phyloP scores from a whole-genome alignment of 371 early-diverging fungal species.

The Phascolomyces articulosus region DNA sequence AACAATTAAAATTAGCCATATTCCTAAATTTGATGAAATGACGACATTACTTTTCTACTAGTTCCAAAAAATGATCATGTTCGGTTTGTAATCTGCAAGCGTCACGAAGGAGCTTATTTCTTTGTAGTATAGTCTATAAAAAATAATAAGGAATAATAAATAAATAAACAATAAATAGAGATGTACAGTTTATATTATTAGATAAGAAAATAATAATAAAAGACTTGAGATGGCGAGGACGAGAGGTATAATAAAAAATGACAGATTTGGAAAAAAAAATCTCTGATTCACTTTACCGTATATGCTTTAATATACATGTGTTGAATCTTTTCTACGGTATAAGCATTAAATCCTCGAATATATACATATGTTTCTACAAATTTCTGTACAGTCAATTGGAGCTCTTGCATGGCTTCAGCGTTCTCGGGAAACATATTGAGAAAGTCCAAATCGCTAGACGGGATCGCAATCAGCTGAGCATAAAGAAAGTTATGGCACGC shows the following conservation, averaged over 20 bases:
- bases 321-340: conserved; percentile 62
- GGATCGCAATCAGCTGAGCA: conserved; percentile 10
- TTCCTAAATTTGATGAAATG: not conserved
- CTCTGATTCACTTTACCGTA: too few species aligned
- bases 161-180: not conserved
- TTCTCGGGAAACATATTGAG: conserved; percentile 58
- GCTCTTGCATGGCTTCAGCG: conserved; percentile 49
- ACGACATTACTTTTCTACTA: conserved; percentile 60
- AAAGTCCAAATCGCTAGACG: conserved; percentile 61
- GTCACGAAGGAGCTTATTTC: conserved; percentile 39
- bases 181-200: too few species aligned
- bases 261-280: too few species aligned
- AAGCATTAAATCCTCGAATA: conserved; percentile 59
- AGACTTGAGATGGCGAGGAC: too few species aligned
- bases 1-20: not conserved
- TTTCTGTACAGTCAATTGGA: conserved; percentile 52
- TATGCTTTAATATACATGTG: conserved; percentile 60
- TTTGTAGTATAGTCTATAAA: conserved; percentile 49
- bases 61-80: conserved; percentile 57
- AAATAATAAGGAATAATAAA: too few species aligned
- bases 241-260: too few species aligned
- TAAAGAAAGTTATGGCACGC: conserved; percentile 1
- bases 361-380: conserved; percentile 67
- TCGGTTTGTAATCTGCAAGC: conserved; percentile 55
- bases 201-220: too few species aligned